Evolutionary conservation across 345 rosid species (phyloP).

Genomic region (Dimocarpus longan): DNA sequence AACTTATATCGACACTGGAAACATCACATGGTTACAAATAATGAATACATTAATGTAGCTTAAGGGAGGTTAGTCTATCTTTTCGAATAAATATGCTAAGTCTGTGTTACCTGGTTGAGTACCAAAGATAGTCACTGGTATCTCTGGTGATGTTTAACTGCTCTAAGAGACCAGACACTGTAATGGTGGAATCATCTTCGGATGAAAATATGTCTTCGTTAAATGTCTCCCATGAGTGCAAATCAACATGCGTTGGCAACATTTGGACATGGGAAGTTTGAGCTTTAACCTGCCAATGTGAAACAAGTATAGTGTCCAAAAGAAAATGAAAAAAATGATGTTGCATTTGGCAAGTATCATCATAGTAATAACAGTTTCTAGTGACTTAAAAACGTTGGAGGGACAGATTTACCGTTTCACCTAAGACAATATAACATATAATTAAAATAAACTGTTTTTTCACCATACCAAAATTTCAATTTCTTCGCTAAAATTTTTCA

Average conservation of each 20-base stretch:
- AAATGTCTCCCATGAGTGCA: constrained; percentile 51
- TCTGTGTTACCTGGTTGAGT: constrained; percentile 53
- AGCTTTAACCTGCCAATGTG: constrained; percentile 40
- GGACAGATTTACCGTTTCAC: background rate
- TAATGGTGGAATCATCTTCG: constrained; percentile 37
- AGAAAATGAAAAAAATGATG: too few relatives aligned
- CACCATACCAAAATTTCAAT: background rate
- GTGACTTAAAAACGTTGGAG: background rate
- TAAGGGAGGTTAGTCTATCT: background rate
- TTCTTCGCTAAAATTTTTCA: background rate
- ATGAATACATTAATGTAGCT: background rate
- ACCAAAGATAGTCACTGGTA: constrained; percentile 72
- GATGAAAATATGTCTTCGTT: constrained; percentile 51
- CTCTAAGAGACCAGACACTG: constrained; percentile 54
- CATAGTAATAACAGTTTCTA: background rate
- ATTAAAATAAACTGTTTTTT: too few relatives aligned
- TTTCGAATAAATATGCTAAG: background rate
- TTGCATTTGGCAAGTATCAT: too few relatives aligned
- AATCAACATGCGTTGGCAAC: constrained; percentile 36
- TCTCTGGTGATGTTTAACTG: constrained; percentile 68
- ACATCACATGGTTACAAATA: background rate
- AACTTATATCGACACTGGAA: constrained; percentile 46
- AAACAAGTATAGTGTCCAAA: background rate
- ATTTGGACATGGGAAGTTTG: constrained; percentile 39
- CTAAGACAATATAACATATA: background rate